These are phyloP conservation scores for Beauveria sp. DNA, from an alignment of 2,329 filamentous ascomycete species.

Conservation along the genomic window DNA sequence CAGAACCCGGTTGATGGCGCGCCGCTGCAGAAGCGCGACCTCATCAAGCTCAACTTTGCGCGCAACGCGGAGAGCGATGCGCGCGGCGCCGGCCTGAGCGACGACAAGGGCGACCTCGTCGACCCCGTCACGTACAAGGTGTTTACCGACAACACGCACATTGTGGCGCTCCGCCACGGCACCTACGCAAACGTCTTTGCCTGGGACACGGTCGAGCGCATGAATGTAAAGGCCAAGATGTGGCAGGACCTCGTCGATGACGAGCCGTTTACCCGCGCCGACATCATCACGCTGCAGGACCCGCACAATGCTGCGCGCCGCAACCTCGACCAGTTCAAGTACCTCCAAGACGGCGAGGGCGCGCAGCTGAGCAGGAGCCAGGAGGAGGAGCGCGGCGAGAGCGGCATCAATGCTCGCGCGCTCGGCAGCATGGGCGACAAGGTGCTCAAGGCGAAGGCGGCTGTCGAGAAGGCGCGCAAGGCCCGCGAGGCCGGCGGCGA, in stretches of 20 bases:
- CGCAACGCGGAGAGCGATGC: conserved; percentile 70
- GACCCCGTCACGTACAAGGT: conserved; percentile 97
- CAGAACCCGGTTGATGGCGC: conserved; percentile 86
- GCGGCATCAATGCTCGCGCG: conserved; percentile 70
- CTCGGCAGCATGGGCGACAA: conserved; percentile 74
- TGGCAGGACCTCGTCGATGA: conserved; percentile 90
- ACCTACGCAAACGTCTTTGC: conserved; percentile 92
- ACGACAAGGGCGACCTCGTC: conserved; percentile 69
- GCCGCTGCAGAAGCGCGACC: conserved; percentile 68
- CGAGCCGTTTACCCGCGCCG: conserved; percentile 74
- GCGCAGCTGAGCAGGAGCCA: conserved; percentile 62
- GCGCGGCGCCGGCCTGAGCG: conserved; percentile 38
- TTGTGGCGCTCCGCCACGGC: conserved; percentile 74
- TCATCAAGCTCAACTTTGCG: conserved; percentile 85
- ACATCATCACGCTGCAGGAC: conserved; percentile 94
- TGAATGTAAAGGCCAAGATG: conserved; percentile 96
- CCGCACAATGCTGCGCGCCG: conserved; percentile 80
- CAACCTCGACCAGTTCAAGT: conserved; percentile 83
- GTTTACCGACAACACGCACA: conserved; percentile 95
- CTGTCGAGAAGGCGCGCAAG: conserved; percentile 80
- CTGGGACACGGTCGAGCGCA: conserved; percentile 87
- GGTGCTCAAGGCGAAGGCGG: conserved; percentile 83
- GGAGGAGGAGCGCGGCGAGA: conserved; percentile 55
- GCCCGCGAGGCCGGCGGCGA: conserved; percentile 57
- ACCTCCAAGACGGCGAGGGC: conserved; percentile 72